phyloP scores from a whole-genome alignment of 1,139 yeast genomes.

The Candida anutae region DNA sequence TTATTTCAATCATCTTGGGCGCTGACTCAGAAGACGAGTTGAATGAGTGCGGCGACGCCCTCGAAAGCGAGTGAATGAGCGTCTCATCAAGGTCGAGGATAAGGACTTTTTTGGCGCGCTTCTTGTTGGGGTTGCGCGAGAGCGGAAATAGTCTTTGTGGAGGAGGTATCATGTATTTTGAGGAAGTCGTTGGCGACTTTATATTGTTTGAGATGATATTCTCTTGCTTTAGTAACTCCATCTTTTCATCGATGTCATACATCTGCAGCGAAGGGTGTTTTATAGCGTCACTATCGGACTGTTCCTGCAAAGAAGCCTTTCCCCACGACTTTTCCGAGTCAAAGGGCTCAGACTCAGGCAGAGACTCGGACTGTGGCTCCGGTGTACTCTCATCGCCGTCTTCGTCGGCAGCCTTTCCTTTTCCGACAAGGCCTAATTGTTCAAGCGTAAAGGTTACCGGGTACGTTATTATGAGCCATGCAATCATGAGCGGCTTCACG shows the following conservation, averaged over 20 bases:
- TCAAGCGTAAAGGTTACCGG: constrained; percentile 38
- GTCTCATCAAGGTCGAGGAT: constrained; percentile 92
- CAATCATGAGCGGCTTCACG: constrained; percentile 34
- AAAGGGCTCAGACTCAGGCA: constrained; percentile 2
- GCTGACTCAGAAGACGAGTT: constrained; percentile 34
- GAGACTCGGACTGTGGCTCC: constrained; percentile 2
- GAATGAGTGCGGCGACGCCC: constrained; percentile 43
- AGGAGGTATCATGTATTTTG: constrained; percentile 42
- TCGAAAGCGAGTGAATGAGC: constrained; percentile 77
- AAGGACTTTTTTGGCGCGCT: constrained; percentile 50
- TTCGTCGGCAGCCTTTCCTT: not conserved
- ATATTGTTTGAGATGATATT: constrained; percentile 36
- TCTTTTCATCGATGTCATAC: constrained; percentile 25
- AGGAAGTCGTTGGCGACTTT: constrained; percentile 50
- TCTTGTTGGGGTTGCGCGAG: constrained; percentile 32
- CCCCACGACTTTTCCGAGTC: constrained; percentile 1
- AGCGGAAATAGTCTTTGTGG: constrained; percentile 40
- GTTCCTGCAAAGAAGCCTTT: constrained; percentile 1
- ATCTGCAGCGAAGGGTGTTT: constrained; percentile 1
- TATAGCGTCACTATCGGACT: not conserved
- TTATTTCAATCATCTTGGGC: constrained; percentile 78
- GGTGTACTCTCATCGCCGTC: constrained; percentile 1
- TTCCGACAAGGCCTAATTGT: constrained; percentile 8
- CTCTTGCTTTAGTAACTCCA: constrained; percentile 36
- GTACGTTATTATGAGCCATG: constrained; percentile 39